These are phyloP conservation scores for Leishmania major DNA, from an alignment of 208 protist species.

Conservation along the genomic window DNA sequence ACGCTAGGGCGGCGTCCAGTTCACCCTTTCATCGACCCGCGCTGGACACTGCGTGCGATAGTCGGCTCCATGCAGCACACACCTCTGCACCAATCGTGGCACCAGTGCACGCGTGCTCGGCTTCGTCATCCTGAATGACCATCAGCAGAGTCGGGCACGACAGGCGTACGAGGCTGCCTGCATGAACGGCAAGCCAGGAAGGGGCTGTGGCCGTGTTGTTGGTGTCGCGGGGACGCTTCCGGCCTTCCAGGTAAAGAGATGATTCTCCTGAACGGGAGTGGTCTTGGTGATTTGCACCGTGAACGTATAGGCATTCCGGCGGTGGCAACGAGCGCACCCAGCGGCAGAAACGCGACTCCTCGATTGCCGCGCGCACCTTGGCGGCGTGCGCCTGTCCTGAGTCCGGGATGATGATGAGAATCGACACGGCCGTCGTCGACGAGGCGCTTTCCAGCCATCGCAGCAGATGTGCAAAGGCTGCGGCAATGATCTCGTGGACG, in stretches of 20 bases:
- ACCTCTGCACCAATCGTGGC: constrained; percentile 7
- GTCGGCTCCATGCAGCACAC: constrained; percentile 6
- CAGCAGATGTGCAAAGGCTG: constrained; percentile 37
- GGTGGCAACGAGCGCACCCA: constrained; percentile 26
- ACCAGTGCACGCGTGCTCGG: constrained; percentile 23
- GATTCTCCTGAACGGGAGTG: background rate
- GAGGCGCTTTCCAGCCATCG: constrained; percentile 18
- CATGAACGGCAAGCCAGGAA: background rate
- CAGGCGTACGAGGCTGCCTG: constrained; percentile 23
- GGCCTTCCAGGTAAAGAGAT: background rate
- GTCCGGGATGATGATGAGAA: constrained; percentile 44
- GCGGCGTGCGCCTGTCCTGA: constrained; percentile 32
- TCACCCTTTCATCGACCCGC: background rate
- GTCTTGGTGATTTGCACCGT: constrained; percentile 33
- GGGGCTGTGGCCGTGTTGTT: background rate
- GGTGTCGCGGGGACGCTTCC: constrained; percentile 8
- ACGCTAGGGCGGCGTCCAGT: background rate
- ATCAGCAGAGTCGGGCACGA: constrained; percentile 44
- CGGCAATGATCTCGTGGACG: constrained; percentile 42
- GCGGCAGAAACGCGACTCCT: constrained; percentile 40
- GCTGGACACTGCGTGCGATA: constrained; percentile 3
- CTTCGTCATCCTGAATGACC: constrained; percentile 38
- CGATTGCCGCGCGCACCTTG: constrained; percentile 26
- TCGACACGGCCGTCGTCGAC: constrained; percentile 11
- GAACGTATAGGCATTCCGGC: constrained; percentile 27